Conservation (phyloP, 495 filamentous ascomycete species). For the Hypomontagnella monticulosa region DNA sequence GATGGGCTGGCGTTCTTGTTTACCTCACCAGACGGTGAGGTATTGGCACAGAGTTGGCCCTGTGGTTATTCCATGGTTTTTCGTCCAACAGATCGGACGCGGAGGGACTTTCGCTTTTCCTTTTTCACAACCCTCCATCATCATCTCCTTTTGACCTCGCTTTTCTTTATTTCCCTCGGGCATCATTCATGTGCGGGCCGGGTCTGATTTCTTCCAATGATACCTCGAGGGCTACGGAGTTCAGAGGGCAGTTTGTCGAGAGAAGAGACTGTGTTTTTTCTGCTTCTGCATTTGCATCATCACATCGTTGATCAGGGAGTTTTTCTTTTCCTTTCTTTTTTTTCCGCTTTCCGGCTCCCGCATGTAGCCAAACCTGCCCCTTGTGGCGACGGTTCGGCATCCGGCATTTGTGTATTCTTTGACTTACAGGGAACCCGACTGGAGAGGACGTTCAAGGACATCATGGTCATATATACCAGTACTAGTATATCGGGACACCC, state of each 20-base stretch:
- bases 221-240: slow-evolving; percentile 47
- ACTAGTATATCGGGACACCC: slow-evolving; percentile 29
- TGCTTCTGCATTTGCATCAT: slow-evolving; percentile 40
- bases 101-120: slow-evolving; percentile 32
- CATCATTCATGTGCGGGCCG: slow-evolving; percentile 38
- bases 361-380: slow-evolving; percentile 43
- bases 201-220: slow-evolving; percentile 44
- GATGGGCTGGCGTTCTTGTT: slow-evolving; percentile 39
- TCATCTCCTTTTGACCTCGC: slow-evolving; percentile 21
- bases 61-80: slow-evolving; percentile 16
- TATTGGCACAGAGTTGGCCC: slow-evolving; percentile 16
- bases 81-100: slow-evolving; percentile 21
- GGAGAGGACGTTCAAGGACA: slow-evolving; percentile 16
- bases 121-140: slow-evolving; percentile 13
- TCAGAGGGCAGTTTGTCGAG: slow-evolving; percentile 27
- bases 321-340: slow-evolving; percentile 34
- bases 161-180: slow-evolving; percentile 33
- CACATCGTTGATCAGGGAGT: slow-evolving; percentile 37
- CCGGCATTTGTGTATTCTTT: slow-evolving; percentile 41
- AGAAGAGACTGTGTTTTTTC: slow-evolving; percentile 15
- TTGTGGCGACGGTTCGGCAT: slow-evolving; percentile 26
- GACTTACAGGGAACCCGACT: slow-evolving; percentile 31
- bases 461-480: slow-evolving; percentile 24
- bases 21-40: slow-evolving; percentile 17
- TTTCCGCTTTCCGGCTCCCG: slow-evolving; percentile 28